A percentile compares a stretch with the other conserved stretches of the same genome.
These are phyloP conservation scores for Lojkania enalia DNA, from an alignment of 2,329 filamentous ascomycete genomes.

Conservation along the genomic window DNA sequence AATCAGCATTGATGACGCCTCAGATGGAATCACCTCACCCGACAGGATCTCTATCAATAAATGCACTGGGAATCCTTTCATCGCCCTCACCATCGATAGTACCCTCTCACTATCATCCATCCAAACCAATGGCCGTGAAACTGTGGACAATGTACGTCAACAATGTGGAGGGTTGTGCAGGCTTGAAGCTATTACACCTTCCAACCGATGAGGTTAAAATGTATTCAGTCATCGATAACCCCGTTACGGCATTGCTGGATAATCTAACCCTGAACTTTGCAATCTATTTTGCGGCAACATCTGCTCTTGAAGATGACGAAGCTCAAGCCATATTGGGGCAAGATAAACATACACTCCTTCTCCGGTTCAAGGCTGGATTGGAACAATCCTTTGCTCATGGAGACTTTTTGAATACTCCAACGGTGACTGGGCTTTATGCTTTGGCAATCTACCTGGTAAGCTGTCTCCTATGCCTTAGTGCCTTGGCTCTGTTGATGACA, in stretches of 20 bases:
- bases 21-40: not conserved
- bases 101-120: not conserved
- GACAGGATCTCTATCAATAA: not conserved
- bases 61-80: not conserved
- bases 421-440: not conserved
- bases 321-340: not conserved
- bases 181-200: not conserved
- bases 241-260: not conserved
- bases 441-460: not conserved
- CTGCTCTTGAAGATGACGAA: not conserved
- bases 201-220: not conserved
- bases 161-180: not conserved
- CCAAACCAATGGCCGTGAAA: not conserved
- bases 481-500: not conserved
- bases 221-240: not conserved
- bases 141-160: not conserved
- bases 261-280: not conserved
- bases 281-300: not conserved
- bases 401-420: not conserved
- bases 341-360: not conserved
- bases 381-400: not conserved
- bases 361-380: not conserved
- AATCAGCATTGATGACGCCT: not conserved
- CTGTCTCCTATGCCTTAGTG: not conserved
- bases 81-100: not conserved